Conservation (phyloP, 306 rosid genomes). For the Prosopis cineraria region DNA sequence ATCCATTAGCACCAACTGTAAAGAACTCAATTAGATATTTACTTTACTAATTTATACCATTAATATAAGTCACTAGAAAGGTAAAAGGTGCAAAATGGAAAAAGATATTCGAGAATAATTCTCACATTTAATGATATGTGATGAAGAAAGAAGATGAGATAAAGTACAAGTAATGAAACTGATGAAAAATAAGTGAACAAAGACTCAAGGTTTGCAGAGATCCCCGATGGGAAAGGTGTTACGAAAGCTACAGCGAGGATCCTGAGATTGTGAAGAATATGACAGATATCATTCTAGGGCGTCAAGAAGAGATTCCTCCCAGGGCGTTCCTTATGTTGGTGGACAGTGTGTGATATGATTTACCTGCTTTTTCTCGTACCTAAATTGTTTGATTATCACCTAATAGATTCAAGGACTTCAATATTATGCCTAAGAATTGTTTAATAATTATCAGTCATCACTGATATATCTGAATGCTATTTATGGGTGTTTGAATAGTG, state of each 20-base stretch:
- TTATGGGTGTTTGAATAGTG: too few relatives aligned
- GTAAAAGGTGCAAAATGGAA: slow-evolving; percentile 6
- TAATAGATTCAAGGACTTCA: too few relatives aligned
- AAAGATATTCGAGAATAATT: slow-evolving; percentile 14
- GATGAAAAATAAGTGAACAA: slow-evolving; percentile 10
- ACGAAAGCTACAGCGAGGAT: neutral
- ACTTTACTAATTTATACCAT: slow-evolving; percentile 12
- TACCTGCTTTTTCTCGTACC: too few relatives aligned
- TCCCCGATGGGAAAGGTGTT: neutral
- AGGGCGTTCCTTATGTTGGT: neutral
- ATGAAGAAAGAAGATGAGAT: slow-evolving; percentile 22
- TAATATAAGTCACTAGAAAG: neutral
- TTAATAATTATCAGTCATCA: too few relatives aligned
- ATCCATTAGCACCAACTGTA: slow-evolving; percentile 99
- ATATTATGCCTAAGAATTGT: too few relatives aligned
- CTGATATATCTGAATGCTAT: too few relatives aligned
- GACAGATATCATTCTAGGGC: neutral
- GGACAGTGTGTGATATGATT: neutral
- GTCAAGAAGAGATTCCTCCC: neutral
- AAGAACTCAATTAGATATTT: slow-evolving; percentile 19
- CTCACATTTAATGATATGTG: slow-evolving; percentile 15
- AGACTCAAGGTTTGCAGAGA: slow-evolving; percentile 10
- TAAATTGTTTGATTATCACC: too few relatives aligned
- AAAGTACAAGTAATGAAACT: slow-evolving; percentile 12
- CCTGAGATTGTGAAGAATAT: neutral